Evolutionary conservation across 208 protist genomes (phyloP).

Genomic region (Trichomonas vaginalis): DNA sequence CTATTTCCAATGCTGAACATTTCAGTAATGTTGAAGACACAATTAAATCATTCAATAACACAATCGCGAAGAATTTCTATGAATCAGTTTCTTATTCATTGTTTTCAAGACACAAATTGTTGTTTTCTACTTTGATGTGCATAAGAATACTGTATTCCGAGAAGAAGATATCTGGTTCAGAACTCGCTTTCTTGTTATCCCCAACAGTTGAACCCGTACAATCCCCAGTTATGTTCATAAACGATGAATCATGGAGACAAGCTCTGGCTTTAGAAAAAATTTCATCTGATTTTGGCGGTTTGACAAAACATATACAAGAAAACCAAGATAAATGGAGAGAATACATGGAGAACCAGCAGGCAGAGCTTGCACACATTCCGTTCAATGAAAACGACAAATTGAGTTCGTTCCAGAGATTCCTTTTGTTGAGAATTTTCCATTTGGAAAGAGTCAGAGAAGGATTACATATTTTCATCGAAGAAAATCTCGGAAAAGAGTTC

Average conservation of each 20-base stretch:
- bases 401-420: constrained; percentile 64
- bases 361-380: background rate
- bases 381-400: background rate
- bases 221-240: constrained; percentile 49
- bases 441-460: constrained; percentile 74
- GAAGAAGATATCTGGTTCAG: constrained; percentile 28
- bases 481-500: background rate
- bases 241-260: background rate
- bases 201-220: background rate
- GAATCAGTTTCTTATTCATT: constrained; percentile 74
- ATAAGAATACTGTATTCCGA: constrained; percentile 30
- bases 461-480: constrained; percentile 43
- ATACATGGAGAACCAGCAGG: background rate
- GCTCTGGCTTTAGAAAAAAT: background rate
- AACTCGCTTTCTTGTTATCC: constrained; percentile 40
- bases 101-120: constrained; percentile 93
- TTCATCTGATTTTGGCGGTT: background rate
- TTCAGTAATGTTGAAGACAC: background rate
- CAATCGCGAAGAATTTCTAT: constrained; percentile 63
- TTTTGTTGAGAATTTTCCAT: constrained; percentile 73
- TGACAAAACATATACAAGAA: background rate
- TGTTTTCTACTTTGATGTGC: constrained; percentile 89
- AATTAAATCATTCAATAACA: constrained; percentile 40
- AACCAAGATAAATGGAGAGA: background rate
- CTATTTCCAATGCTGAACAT: background rate